Conservation (phyloP, 768 basidiomycete species). For the Exidia glandulosa region DNA sequence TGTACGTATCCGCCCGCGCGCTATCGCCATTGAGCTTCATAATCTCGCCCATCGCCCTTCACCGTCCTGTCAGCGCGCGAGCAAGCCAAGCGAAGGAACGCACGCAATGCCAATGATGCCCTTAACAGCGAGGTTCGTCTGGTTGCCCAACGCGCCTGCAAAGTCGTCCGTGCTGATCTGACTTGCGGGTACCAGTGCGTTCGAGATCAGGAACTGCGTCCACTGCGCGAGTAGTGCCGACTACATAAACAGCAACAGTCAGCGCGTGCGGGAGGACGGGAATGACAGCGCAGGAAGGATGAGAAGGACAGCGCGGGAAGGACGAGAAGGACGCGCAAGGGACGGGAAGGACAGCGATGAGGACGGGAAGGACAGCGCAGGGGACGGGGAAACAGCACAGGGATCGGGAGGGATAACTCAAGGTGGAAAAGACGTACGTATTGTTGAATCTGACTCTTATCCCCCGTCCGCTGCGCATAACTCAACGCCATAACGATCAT, state of each 20-base stretch:
- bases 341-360: no score
- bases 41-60: slow-evolving; percentile 9
- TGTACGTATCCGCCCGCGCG: slow-evolving; percentile 5
- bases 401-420: no score
- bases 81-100: background rate
- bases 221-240: slow-evolving; percentile 46
- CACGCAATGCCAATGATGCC: slow-evolving; percentile 31
- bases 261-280: background rate
- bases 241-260: slow-evolving; percentile 14
- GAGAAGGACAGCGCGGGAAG: background rate
- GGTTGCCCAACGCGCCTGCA: slow-evolving; percentile 11
- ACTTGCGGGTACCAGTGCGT: slow-evolving; percentile 31
- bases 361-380: no score
- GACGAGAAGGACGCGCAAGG: no score
- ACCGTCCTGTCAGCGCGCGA: background rate
- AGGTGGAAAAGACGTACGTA: slow-evolving; percentile 33
- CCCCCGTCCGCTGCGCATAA: slow-evolving; percentile 42
- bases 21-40: slow-evolving; percentile 6
- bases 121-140: slow-evolving; percentile 28
- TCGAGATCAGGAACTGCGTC: slow-evolving; percentile 48
- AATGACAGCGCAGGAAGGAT: background rate
- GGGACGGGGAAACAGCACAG: no score
- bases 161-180: slow-evolving; percentile 19
- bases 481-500: slow-evolving; percentile 63
- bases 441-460: slow-evolving; percentile 36